phyloP scores from a whole-genome alignment of 78 protist species.

The Diacronema lutheri region DNA sequence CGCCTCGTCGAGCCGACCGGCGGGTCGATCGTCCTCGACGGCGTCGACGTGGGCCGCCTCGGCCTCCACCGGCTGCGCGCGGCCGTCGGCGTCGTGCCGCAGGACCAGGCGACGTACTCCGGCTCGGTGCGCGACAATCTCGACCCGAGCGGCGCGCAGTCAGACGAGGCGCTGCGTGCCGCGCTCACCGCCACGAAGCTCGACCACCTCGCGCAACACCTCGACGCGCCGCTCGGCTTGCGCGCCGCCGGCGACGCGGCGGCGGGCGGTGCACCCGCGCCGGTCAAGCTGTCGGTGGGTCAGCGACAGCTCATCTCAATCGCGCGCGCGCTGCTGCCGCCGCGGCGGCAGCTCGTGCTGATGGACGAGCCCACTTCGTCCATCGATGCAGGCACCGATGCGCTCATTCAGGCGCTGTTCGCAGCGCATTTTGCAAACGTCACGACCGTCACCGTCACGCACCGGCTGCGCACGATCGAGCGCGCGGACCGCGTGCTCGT shows the following conservation, averaged over 20 bases:
- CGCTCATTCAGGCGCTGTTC: conserved; percentile 13
- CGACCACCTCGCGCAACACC: too few relatives aligned
- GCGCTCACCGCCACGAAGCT: too few relatives aligned
- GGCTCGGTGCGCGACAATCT: conserved; percentile 30
- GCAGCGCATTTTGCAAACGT: neutral
- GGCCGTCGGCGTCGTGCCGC: conserved; percentile 32
- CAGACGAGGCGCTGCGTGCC: conserved; percentile 9
- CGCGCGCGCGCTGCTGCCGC: conserved; percentile 7
- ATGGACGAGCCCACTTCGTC: conserved; percentile 38
- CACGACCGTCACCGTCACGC: conserved; percentile 33
- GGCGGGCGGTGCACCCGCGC: too few relatives aligned
- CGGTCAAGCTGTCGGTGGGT: conserved; percentile 9
- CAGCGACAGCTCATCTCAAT: conserved; percentile 22
- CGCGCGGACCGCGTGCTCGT: conserved; percentile 23
- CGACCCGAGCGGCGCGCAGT: conserved; percentile 8
- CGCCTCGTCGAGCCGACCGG: neutral
- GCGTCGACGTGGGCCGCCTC: neutral
- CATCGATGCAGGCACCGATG: conserved; percentile 29
- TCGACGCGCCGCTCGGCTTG: too few relatives aligned
- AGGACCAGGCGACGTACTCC: conserved; percentile 25
- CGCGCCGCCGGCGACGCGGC: too few relatives aligned
- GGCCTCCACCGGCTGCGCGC: neutral
- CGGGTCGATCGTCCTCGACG: conserved; percentile 17
- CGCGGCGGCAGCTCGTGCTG: neutral
- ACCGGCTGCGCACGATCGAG: conserved; percentile 28